These are phyloP conservation scores for Capsicum baccatum DNA, from an alignment of 257 asterid genomes.

Conservation along the genomic window DNA sequence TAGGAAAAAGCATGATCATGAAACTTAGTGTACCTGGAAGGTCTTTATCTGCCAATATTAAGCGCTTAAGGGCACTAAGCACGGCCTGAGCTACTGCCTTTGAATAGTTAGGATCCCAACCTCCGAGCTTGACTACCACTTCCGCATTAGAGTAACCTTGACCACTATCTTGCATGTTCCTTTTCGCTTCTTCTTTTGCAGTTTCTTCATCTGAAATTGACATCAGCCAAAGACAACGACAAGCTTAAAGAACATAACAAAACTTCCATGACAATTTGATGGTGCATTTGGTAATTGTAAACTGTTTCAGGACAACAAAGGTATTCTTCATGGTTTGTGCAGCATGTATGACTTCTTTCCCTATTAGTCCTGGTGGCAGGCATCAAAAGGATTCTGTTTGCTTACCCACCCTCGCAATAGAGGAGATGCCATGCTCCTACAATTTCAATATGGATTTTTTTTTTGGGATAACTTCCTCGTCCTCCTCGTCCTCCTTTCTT, in stretches of 20 bases:
- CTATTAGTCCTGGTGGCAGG: not conserved
- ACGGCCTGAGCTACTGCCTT: constrained; percentile 81
- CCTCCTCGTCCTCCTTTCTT: not conserved
- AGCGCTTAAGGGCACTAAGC: constrained; percentile 79
- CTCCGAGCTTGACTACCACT: constrained; percentile 76
- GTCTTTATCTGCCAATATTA: constrained; percentile 71
- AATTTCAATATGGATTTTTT: not conserved
- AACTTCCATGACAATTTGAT: not conserved
- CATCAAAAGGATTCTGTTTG: not conserved
- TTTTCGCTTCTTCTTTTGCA: constrained; percentile 77
- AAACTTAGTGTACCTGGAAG: constrained; percentile 63
- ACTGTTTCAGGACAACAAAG: not conserved
- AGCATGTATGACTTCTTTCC: not conserved
- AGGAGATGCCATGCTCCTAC: not conserved
- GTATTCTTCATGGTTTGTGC: not conserved
- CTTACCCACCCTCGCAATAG: not conserved
- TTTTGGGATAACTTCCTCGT: too few species aligned
- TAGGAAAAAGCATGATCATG: not conserved
- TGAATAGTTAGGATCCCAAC: constrained; percentile 76
- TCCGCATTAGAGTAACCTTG: constrained; percentile 78
- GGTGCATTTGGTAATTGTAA: not conserved
- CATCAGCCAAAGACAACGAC: not conserved
- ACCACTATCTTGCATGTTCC: constrained; percentile 50
- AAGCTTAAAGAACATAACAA: not conserved
- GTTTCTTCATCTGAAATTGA: constrained; percentile 67